A percentile compares a stretch with the other conserved stretches of the same genome.
Evolutionary conservation across 2,329 filamentous ascomycete genomes (phyloP).

Genomic region (Aureobasidium sp.): DNA sequence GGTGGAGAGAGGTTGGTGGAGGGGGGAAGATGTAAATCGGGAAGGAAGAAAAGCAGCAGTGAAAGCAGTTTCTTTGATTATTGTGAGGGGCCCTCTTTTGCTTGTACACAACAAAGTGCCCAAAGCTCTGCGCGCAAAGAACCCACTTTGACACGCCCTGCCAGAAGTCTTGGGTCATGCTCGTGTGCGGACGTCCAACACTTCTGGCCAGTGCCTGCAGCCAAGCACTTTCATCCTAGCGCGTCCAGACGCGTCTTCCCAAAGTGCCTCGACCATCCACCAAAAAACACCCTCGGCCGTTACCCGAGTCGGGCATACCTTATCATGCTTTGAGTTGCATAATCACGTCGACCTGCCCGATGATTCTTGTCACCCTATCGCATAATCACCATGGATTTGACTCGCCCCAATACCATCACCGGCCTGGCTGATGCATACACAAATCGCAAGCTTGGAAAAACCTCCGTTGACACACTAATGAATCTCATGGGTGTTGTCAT

Average conservation of each 20-base stretch:
- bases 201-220: background rate
- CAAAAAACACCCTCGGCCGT: too few relatives aligned
- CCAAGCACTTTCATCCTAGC: background rate
- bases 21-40: background rate
- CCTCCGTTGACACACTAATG: constrained; percentile 22
- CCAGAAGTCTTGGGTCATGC: background rate
- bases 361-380: background rate
- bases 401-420: background rate
- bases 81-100: constrained; percentile 10
- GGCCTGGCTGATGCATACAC: background rate
- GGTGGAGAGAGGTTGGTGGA: background rate
- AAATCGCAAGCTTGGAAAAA: constrained; percentile 7
- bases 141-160: background rate
- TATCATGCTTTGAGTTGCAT: background rate
- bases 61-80: constrained; percentile 6
- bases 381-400: constrained; percentile 10
- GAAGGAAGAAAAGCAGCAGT: background rate
- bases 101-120: constrained; percentile 1
- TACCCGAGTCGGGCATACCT: background rate
- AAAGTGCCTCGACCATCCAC: background rate
- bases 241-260: background rate
- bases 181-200: background rate
- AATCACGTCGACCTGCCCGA: background rate
- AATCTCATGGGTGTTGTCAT: constrained; percentile 64
- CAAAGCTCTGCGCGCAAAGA: constrained; percentile 3